Base-by-base conservation (phyloP, 768 basidiomycete genomes). In the Pholiota microspora region DNA sequence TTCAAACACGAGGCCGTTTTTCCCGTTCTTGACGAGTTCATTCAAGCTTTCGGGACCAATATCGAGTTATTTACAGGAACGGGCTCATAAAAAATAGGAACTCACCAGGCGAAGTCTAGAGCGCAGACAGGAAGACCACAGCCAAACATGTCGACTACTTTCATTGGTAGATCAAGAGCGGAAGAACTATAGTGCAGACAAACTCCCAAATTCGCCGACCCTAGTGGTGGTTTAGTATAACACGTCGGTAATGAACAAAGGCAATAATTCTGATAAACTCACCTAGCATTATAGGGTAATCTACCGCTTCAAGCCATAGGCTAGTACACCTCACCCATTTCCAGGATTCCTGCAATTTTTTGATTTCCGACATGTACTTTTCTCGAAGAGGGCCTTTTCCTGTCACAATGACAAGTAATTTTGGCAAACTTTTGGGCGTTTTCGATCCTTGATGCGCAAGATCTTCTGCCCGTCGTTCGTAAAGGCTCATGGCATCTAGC, bases 81-180 rank as follows among this genome's bases (percentile, higher is more conserved):
- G 29, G 29, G 12, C 44, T 31, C 3, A 28, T 7, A 21, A n/a
- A 18, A 46, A 42, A 10, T 23, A 12, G 25, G 54, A 10, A 61
- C 82, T n/a, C 57, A 95, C 94, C 92, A 96, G 36, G 77, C 72
- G 65, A 96, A 99, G 46, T 86, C 78, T 2, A 94, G 77, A 0
- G 97, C 95, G 57, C 95, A 89, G 7, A 98, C 97, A 0, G 96
- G 96, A 53, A 98, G 75, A 4, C 88, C 88, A 62, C 95, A 98
- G 3, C 97, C 97, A 73, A 98, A 98, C 96, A 98, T 98, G 69
- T 99, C 97, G 6, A 99, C 94, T 4, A 99, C 85, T 70, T 99
- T 99, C 97, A 99, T 99, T 2, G 97, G 97, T 51, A 99, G 74
- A 70, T 99, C 97, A 53, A 94, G 72, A 1, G 82, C 89, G 2